A percentile compares a stretch with the other conserved stretches of the same genome.
Conservation (phyloP, 2,329 filamentous ascomycete species). For the Arthrobotrys sinensis region DNA sequence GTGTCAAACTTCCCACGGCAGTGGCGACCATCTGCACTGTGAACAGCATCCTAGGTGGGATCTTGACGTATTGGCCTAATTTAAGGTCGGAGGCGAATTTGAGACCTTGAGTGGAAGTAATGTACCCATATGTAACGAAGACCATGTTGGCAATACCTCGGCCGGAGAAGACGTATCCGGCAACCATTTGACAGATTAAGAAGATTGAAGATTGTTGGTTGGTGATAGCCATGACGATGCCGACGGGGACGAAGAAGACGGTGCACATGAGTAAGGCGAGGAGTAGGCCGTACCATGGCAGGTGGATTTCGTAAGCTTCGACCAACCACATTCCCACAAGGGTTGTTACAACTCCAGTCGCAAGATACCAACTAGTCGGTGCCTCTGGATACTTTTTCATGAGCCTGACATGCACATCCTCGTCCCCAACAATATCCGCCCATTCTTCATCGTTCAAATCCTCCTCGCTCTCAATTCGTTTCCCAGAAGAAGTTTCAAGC, state of each 20-base stretch:
- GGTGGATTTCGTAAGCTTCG: constrained; percentile 86
- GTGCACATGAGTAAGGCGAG: constrained; percentile 83
- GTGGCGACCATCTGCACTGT: constrained; percentile 83
- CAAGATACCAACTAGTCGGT: constrained; percentile 84
- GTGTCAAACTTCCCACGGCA: constrained; percentile 82
- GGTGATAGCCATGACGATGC: constrained; percentile 93
- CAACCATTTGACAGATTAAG: constrained; percentile 87
- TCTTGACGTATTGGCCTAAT: constrained; percentile 89
- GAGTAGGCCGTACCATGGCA: constrained; percentile 89
- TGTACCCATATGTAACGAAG: constrained; percentile 91
- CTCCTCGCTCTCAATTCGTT: constrained; percentile 37
- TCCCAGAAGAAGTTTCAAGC: constrained; percentile 27
- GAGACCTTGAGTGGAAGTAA: constrained; percentile 88
- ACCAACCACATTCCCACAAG: constrained; percentile 86
- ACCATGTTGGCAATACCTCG: constrained; percentile 93
- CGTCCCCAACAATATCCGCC: constrained; percentile 75
- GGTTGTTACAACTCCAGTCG: constrained; percentile 82
- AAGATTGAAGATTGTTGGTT: constrained; percentile 91
- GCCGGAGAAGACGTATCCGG: constrained; percentile 84
- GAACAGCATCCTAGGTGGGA: constrained; percentile 84
- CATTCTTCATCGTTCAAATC: constrained; percentile 61
- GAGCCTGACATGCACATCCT: constrained; percentile 86
- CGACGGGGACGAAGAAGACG: constrained; percentile 88
- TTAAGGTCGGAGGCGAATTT: constrained; percentile 92
- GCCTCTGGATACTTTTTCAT: constrained; percentile 88